Evolutionary conservation across 805 yeast genomes (phyloP).

Genomic region (Clavispora phyllophila): DNA sequence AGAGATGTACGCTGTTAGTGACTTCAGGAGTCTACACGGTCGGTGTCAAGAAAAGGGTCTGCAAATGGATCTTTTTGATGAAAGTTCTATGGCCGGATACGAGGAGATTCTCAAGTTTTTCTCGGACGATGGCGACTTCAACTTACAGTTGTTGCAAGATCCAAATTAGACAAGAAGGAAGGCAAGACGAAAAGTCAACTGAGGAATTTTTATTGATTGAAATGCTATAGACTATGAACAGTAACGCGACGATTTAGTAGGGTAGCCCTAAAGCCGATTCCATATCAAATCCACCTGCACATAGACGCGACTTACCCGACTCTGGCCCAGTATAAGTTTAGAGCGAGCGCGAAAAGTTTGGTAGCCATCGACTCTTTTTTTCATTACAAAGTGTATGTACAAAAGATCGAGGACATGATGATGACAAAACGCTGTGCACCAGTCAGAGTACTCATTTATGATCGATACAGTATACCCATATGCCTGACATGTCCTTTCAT

Average conservation of each 20-base stretch:
- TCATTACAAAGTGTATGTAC: conserved; percentile 10
- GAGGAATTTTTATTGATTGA: too few species aligned
- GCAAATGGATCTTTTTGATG: conserved; percentile 12
- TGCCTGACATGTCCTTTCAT: conserved; percentile 31
- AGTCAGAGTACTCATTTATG: conserved; percentile 46
- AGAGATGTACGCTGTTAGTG: conserved; percentile 15
- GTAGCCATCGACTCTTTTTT: not conserved
- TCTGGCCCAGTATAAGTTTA: not conserved
- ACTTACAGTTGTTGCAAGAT: conserved; percentile 1
- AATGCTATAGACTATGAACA: too few species aligned
- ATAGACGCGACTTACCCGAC: conserved; percentile 8
- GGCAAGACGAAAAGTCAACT: too few species aligned
- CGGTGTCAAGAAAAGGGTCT: conserved; percentile 11
- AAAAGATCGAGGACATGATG: conserved; percentile 18
- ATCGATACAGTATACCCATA: conserved; percentile 44
- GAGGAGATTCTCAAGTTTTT: conserved; percentile 34
- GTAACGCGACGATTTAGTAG: not conserved
- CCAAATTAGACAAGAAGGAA: not conserved
- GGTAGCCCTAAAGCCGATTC: not conserved
- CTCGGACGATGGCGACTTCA: conserved; percentile 32
- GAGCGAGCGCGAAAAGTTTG: not conserved
- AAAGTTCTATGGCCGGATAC: conserved; percentile 17
- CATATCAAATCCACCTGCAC: not conserved
- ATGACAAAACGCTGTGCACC: conserved; percentile 51
- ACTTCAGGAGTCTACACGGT: conserved; percentile 15